Base-by-base conservation (phyloP, 495 filamentous ascomycete species). In the Penicillium daleae region DNA sequence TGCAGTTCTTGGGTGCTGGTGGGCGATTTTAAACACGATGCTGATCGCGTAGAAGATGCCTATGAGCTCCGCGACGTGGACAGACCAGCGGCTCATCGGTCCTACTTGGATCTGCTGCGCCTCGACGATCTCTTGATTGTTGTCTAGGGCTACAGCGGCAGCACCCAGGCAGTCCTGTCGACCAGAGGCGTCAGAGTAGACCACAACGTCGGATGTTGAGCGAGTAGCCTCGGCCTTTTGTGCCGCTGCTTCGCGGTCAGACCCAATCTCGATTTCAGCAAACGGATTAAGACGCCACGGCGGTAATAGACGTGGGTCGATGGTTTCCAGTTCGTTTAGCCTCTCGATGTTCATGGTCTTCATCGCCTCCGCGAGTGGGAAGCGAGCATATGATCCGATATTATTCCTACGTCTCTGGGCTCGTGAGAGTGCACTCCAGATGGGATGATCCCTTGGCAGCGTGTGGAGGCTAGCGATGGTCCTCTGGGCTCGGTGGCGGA, bases 171-270 rank as follows among this genome's bases (percentile, higher is more conserved):
- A 57, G 21, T 55, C 51, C n/a, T 66, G 7, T 10, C 53, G 62
- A 10, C 64, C 62, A 3, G 69, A 72, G 42, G 64, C 64, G 50
- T 69, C 66, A 2, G 64, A 69, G 51, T 62, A 69, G 57, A 72
- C 64, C 10, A 66, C 35, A 21, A 66, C 42, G 13, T 66, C 60
- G 10, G 64, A 55, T n/a, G 15, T 55, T 0, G 21, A 15, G 26
- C 57, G 44, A 49, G n/a, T 31, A 1, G 50, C 15, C 10, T 62
- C 57, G 7, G 63, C 69, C 22, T 59, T 26, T 56, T 69, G 60
- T 44, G 26, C 61, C 7, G 65, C 66, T 42, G 27, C 59, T 48
- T 73, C 66, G 42, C 63, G 55, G 60, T 71, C 63, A 6, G 31
- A 37, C 40, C 61, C 63, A 21, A 73, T 48, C 24, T 63, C 61